Evolutionary conservation across 352 stramenopile genomes (phyloP).

Genomic region (Phytophthora foliorum): DNA sequence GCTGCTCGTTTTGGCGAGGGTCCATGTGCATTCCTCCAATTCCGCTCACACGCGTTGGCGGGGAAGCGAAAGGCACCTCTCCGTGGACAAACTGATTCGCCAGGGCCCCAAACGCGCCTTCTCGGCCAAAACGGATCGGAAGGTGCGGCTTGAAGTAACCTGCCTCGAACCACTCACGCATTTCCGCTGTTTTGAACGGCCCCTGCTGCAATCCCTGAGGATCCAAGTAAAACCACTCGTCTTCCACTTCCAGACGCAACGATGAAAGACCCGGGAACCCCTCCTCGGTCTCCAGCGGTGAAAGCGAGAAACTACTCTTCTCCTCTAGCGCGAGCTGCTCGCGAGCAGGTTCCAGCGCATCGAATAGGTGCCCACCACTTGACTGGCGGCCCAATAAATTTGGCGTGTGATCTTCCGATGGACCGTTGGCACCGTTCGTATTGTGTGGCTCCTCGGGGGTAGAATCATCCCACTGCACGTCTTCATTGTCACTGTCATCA

Average conservation of each 20-base stretch:
- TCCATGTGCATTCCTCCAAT: conserved; percentile 31
- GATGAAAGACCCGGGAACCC: conserved; percentile 34
- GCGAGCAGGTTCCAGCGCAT: conserved; percentile 41
- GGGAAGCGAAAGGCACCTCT: conserved; percentile 70
- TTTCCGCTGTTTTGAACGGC: conserved; percentile 88
- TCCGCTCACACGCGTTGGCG: conserved; percentile 33
- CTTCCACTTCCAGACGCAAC: conserved; percentile 54
- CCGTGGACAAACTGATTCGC: conserved; percentile 82
- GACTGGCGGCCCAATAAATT: conserved; percentile 28
- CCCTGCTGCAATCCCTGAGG: conserved; percentile 85
- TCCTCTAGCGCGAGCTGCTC: conserved; percentile 37
- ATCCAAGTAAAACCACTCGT: conserved; percentile 92
- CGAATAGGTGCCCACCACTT: conserved; percentile 38
- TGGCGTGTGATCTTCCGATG: conserved; percentile 31
- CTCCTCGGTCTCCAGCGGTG: conserved; percentile 29
- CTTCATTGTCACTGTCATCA: conserved; percentile 85
- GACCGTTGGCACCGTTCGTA: conserved; percentile 30
- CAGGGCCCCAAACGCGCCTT: conserved; percentile 77
- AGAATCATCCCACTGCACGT: conserved; percentile 70
- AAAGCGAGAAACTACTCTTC: conserved; percentile 45
- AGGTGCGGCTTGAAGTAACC: conserved; percentile 92
- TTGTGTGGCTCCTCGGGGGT: conserved; percentile 32
- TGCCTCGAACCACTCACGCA: conserved; percentile 92
- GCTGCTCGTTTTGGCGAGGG: conserved; percentile 57
- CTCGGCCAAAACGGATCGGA: conserved; percentile 85